A percentile compares a stretch with the other conserved stretches of the same genome.
Conservation (phyloP, 352 stramenopile genomes). For the Globisporangium cederbergense region DNA sequence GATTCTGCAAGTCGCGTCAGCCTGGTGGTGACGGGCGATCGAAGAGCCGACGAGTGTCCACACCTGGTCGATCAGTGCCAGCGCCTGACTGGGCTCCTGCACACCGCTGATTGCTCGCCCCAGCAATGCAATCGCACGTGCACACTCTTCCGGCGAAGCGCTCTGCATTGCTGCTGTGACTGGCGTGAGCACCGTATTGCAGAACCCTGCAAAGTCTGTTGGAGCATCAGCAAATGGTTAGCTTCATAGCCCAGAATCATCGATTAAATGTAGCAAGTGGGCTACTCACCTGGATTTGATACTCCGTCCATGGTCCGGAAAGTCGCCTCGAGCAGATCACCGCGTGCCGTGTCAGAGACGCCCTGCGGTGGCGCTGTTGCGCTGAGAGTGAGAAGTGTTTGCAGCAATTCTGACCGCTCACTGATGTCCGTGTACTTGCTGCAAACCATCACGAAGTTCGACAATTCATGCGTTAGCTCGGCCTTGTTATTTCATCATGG, state of each 20-base stretch:
- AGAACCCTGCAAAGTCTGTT: slow-evolving; percentile 52
- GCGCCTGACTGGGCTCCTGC: slow-evolving; percentile 26
- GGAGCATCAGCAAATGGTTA: slow-evolving; percentile 1
- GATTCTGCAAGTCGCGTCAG: slow-evolving; percentile 26
- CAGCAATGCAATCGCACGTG: slow-evolving; percentile 38
- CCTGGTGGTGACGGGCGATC: slow-evolving; percentile 32
- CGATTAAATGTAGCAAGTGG: neutral
- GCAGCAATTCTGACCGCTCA: slow-evolving; percentile 44
- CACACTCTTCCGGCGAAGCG: slow-evolving; percentile 23
- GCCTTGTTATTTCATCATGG: too few relatives aligned
- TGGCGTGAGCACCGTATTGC: slow-evolving; percentile 40
- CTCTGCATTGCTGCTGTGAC: slow-evolving; percentile 32
- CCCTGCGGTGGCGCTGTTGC: slow-evolving; percentile 5
- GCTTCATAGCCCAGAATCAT: neutral
- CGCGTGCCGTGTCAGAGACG: slow-evolving; percentile 14
- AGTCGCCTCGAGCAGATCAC: slow-evolving; percentile 51
- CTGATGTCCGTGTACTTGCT: slow-evolving; percentile 63
- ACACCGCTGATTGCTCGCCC: slow-evolving; percentile 53
- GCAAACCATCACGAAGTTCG: neutral
- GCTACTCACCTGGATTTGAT: slow-evolving; percentile 37
- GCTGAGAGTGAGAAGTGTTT: slow-evolving; percentile 21
- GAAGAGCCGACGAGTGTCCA: slow-evolving; percentile 43
- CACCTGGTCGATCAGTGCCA: slow-evolving; percentile 37
- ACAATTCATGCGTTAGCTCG: too few relatives aligned
- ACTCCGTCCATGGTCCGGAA: slow-evolving; percentile 47